Base-by-base conservation (phyloP, 176 grass and related monocot species). In the Lolium perenne region DNA sequence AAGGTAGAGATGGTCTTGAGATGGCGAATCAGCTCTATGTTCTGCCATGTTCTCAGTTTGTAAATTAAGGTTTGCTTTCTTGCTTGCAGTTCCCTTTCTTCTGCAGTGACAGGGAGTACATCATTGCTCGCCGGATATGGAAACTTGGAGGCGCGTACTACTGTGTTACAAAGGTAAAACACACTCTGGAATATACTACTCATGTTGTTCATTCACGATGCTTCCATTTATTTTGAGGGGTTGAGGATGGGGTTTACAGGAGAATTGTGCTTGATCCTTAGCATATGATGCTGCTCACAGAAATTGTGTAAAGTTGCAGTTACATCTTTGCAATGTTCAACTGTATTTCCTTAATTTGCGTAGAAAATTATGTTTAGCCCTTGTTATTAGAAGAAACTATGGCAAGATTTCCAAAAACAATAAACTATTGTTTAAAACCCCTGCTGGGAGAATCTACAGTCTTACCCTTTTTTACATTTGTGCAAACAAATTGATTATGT, bases 71-170 rank as follows among this genome's bases (percentile, higher is more conserved):
- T 69, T 67, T 41, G 16, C 14, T 71, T 53, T 66, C 29, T 45
- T 72, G 53, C 25, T 86, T 63, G 84, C 88, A 97, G 95, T 97
- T 97, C 85, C 95, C 95, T 72, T 97, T 97, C 89, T 97, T 97
- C 86, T 94, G 92, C 66, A 97, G 95, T 83, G 90, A 97, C 77
- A 91, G 95, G 84, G 95, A 94, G 77, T 97, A 97, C 84, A 97
- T 90, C 61, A 97, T 97, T 92, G 92, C 25, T 74, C 95, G 95
- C 22, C 92, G 95, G 47, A 92, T 97, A 83, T 97, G 95, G 95
- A 90, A 94, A 72, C 56, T 91, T n/a, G 85, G 91, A 17, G 57
- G 86, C 8, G 59, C 81, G 13, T 97, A 97, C 77, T 97, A 89
- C 66, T 97, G 95, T 85, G 83, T 97, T 59, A 94, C 95, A 86